phyloP scores from a whole-genome alignment of 352 stramenopile species.

The Globisporangium emineosum region DNA sequence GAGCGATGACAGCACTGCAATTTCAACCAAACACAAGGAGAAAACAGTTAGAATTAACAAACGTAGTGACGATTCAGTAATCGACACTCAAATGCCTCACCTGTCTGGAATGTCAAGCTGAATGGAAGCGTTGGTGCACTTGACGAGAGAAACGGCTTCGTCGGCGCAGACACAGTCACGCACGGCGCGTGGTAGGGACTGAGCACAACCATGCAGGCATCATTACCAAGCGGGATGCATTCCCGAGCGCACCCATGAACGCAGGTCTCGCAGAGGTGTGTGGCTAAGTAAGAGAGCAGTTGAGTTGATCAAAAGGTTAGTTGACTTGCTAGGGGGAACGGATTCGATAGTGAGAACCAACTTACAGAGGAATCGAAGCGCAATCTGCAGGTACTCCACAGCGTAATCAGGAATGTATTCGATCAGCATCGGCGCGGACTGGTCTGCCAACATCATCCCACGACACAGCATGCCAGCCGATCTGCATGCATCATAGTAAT shows the following conservation, averaged over 20 bases:
- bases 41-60: constrained; percentile 4
- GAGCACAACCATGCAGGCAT: constrained; percentile 50
- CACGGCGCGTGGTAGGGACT: constrained; percentile 81
- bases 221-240: constrained; percentile 34
- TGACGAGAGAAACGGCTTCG: constrained; percentile 55
- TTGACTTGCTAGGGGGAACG: background rate
- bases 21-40: background rate
- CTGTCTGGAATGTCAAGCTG: constrained; percentile 63
- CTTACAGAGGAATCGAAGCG: constrained; percentile 48
- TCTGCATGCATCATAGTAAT: constrained; percentile 19
- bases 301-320: background rate
- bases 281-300: constrained; percentile 27
- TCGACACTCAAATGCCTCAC: constrained; percentile 28
- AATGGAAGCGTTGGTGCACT: constrained; percentile 42
- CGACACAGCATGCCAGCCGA: constrained; percentile 55
- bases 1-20: constrained; percentile 56
- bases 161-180: constrained; percentile 55
- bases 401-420: constrained; percentile 37
- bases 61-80: background rate
- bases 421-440: constrained; percentile 36
- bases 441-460: constrained; percentile 38
- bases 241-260: constrained; percentile 58
- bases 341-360: background rate
- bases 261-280: constrained; percentile 68
- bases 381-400: constrained; percentile 37